Conservation (phyloP, 2,329 filamentous ascomycete species). For the Phialophora tarda region DNA sequence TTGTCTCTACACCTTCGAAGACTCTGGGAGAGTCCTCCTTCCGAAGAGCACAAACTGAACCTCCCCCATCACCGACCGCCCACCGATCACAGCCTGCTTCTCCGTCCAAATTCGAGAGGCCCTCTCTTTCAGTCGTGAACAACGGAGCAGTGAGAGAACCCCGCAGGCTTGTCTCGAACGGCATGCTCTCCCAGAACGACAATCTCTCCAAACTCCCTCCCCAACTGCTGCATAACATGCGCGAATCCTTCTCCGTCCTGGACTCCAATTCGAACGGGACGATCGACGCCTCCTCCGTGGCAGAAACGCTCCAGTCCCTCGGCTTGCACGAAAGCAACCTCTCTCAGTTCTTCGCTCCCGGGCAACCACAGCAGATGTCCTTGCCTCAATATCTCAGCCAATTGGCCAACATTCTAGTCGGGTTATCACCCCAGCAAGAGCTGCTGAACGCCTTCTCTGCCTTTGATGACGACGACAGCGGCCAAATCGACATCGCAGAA, state of each 20-base stretch:
- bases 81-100: slow-evolving; percentile 8
- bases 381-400: slow-evolving; percentile 86
- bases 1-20: slow-evolving; percentile 50
- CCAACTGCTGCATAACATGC: slow-evolving; percentile 81
- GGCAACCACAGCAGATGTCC: slow-evolving; percentile 72
- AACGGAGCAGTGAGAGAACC: slow-evolving; percentile 12
- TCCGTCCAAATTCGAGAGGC: slow-evolving; percentile 16
- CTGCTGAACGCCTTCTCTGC: slow-evolving; percentile 89
- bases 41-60: slow-evolving; percentile 41
- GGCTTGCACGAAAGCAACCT: slow-evolving; percentile 78
- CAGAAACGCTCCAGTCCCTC: slow-evolving; percentile 72
- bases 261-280: slow-evolving; percentile 86
- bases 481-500: slow-evolving; percentile 84
- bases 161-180: slow-evolving; percentile 28
- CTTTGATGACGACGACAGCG: slow-evolving; percentile 94
- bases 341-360: slow-evolving; percentile 81
- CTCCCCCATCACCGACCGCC: slow-evolving; percentile 48
- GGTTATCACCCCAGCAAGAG: slow-evolving; percentile 78
- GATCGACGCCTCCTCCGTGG: slow-evolving; percentile 81
- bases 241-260: slow-evolving; percentile 91
- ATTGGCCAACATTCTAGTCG: slow-evolving; percentile 73
- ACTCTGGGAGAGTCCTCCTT: slow-evolving; percentile 43
- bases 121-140: slow-evolving; percentile 2
- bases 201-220: slow-evolving; percentile 66
- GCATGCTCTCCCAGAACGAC: slow-evolving; percentile 43